A percentile compares a stretch with the other conserved stretches of the same genome.
phyloP scores from a whole-genome alignment of 139 green algal species.

The Ettlia oleoabundans region DNA sequence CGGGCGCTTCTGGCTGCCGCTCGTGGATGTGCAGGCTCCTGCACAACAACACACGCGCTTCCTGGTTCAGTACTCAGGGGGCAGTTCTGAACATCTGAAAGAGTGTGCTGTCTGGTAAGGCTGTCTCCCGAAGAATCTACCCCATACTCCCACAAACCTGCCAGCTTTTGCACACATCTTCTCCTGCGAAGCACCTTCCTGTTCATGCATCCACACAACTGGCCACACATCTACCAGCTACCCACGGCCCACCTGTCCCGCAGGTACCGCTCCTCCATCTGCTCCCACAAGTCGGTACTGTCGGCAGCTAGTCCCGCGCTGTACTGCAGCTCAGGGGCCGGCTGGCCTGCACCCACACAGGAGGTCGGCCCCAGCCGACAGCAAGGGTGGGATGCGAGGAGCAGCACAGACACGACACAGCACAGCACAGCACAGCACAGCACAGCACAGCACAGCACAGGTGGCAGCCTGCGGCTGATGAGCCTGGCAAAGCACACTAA shows the following conservation, averaged over 20 bases:
- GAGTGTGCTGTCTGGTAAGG: too few relatives aligned
- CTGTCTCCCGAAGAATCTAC: too few relatives aligned
- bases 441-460: too few relatives aligned
- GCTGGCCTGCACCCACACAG: not conserved
- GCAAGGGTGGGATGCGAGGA: not conserved
- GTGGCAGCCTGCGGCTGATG: too few relatives aligned
- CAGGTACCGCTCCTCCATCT: constrained; percentile 44
- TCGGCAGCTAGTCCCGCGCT: constrained; percentile 32
- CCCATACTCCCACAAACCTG: too few relatives aligned
- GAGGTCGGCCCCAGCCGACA: too few relatives aligned
- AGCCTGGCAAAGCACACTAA: too few relatives aligned
- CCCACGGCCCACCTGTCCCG: not conserved
- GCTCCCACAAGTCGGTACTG: constrained; percentile 42
- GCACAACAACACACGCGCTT: too few relatives aligned
- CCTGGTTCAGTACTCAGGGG: too few relatives aligned
- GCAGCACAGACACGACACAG: not conserved
- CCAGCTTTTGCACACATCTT: not conserved
- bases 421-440: not conserved
- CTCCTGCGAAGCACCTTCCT: not conserved
- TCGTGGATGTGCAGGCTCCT: not conserved
- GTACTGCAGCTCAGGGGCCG: constrained; percentile 42
- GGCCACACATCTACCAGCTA: not conserved
- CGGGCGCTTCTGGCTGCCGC: not conserved
- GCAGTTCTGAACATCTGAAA: too few relatives aligned
- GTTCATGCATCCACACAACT: too few relatives aligned